These are phyloP conservation scores for Ogataea salicorniae DNA, from an alignment of 805 yeast species.

Conservation along the genomic window DNA sequence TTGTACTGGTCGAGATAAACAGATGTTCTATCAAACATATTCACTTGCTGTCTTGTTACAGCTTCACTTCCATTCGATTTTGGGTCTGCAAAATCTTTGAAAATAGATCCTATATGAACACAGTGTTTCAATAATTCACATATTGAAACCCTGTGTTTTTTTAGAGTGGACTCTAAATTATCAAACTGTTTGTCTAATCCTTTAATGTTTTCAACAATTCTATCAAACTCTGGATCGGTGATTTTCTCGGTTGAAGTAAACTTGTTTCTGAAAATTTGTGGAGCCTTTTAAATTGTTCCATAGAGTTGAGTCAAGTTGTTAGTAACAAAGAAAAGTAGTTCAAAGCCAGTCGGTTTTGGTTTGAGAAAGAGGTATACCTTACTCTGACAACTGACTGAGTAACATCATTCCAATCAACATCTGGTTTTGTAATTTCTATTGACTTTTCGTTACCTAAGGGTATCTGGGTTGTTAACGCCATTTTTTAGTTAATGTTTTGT, in stretches of 20 bases:
- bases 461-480: neutral
- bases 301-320: neutral
- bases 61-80: conserved; percentile 6
- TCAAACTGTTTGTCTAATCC: conserved; percentile 15
- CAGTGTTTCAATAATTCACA: conserved; percentile 12
- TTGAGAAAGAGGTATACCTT: conserved; percentile 4
- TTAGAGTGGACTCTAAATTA: conserved; percentile 10
- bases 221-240: conserved; percentile 36
- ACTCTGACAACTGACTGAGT: conserved; percentile 23
- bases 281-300: conserved; percentile 17
- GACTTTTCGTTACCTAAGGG: conserved; percentile 4
- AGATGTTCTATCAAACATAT: conserved; percentile 7
- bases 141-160: conserved; percentile 11
- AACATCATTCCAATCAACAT: conserved; percentile 26
- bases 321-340: neutral
- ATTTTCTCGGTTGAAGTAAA: conserved; percentile 27
- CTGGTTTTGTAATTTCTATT: conserved; percentile 15
- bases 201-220: conserved; percentile 11
- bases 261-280: conserved; percentile 31
- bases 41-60: conserved; percentile 6
- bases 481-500: neutral
- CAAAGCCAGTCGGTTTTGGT: no score
- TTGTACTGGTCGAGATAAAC: conserved; percentile 10
- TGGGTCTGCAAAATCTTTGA: conserved; percentile 10
- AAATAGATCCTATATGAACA: conserved; percentile 7